Conservation (phyloP, 2,329 filamentous ascomycete genomes). For the Aspergillus candidus region DNA sequence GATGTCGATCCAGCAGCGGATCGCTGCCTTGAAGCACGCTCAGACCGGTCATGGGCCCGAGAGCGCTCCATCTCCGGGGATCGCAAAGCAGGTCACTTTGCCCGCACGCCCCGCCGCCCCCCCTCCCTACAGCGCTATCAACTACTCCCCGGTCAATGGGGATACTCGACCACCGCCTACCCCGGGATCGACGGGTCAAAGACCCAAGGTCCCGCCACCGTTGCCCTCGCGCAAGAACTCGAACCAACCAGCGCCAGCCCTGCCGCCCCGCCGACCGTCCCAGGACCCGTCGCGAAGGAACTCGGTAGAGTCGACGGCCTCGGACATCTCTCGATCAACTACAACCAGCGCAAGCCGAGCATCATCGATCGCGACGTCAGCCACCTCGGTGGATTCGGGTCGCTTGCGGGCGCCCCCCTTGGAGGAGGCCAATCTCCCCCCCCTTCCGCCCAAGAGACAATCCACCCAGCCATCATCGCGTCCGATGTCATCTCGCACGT, state of each 20-base stretch:
- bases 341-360: constrained; percentile 35
- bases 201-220: constrained; percentile 36
- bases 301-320: constrained; percentile 49
- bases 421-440: constrained; percentile 50
- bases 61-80: constrained; percentile 22
- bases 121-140: constrained; percentile 27
- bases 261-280: constrained; percentile 43
- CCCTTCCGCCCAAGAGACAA: constrained; percentile 48
- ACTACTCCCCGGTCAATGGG: constrained; percentile 31
- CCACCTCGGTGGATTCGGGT: constrained; percentile 24
- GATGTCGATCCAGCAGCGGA: constrained; percentile 42
- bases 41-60: constrained; percentile 34
- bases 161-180: constrained; percentile 25
- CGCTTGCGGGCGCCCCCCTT: constrained; percentile 51
- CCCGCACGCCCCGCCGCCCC: constrained; percentile 23
- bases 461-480: constrained; percentile 17
- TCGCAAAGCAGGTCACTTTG: constrained; percentile 18
- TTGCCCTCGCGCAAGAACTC: constrained; percentile 41
- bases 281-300: constrained; percentile 29
- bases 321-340: constrained; percentile 47
- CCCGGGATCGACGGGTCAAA: constrained; percentile 18
- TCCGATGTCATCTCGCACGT: constrained; percentile 14
- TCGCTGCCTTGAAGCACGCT: constrained; percentile 40
- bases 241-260: constrained; percentile 36
- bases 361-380: constrained; percentile 22